phyloP scores from a whole-genome alignment of 108 stramenopile species.

The Conticribra weissflogii region DNA sequence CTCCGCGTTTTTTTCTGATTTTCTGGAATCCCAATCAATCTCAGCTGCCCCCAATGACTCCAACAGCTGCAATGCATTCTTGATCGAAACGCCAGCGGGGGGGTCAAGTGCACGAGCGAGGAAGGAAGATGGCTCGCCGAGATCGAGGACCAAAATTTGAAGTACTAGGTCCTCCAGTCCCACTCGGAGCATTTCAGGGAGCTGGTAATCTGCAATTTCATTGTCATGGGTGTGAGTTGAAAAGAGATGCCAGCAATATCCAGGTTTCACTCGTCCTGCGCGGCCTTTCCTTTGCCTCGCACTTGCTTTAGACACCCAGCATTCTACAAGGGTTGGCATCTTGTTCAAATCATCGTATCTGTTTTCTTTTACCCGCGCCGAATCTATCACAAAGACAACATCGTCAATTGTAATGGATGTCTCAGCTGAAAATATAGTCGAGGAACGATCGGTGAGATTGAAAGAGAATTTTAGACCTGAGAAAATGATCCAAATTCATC shows the following conservation, averaged over 20 bases:
- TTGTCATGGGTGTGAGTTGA: constrained; percentile 64
- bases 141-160: constrained; percentile 77
- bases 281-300: constrained; percentile 91
- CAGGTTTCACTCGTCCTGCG: constrained; percentile 92
- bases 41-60: constrained; percentile 72
- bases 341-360: constrained; percentile 71
- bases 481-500: too few species aligned
- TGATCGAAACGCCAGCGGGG: constrained; percentile 62
- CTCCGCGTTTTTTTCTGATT: background rate
- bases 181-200: constrained; percentile 91
- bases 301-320: constrained; percentile 86
- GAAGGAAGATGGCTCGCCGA: constrained; percentile 73
- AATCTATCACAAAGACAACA: constrained; percentile 79
- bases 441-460: too few species aligned
- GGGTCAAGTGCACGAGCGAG: constrained; percentile 74
- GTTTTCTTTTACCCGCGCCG: constrained; percentile 74
- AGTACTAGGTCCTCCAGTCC: constrained; percentile 91
- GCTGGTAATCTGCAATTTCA: constrained; percentile 63
- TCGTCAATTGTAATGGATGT: constrained; percentile 59
- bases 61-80: constrained; percentile 65
- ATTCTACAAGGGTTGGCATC: constrained; percentile 80
- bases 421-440: too few species aligned
- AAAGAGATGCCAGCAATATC: constrained; percentile 79
- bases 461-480: too few species aligned
- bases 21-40: constrained; percentile 37